phyloP scores from a whole-genome alignment of 805 yeast genomes.

The Saccharomyces eubayanus region DNA sequence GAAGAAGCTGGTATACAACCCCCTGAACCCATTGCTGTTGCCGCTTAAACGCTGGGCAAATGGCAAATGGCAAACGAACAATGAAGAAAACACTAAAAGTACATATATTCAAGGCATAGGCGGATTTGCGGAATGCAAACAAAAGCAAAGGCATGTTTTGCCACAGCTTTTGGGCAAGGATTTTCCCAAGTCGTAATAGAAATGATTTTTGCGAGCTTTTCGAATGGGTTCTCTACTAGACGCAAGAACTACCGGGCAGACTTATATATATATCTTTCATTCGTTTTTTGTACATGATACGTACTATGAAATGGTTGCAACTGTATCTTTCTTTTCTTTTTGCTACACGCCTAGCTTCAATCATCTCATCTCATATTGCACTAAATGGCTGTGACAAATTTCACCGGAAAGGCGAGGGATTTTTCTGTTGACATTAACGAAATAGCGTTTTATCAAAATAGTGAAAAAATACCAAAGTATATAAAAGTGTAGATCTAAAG shows the following conservation, averaged over 20 bases:
- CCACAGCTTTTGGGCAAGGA: not conserved
- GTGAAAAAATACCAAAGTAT: not conserved
- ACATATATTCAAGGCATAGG: not conserved
- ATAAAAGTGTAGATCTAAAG: not conserved
- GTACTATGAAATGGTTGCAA: not conserved
- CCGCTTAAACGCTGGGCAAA: slow-evolving; percentile 3
- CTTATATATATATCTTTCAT: not conserved
- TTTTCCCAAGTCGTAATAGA: not conserved
- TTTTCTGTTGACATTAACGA: not conserved
- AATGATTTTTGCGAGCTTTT: not conserved
- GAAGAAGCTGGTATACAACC: slow-evolving; percentile 30
- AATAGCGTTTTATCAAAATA: not conserved
- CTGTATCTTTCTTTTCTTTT: not conserved
- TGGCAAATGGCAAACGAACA: not conserved
- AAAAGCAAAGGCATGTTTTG: not conserved
- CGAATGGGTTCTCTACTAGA: not conserved
- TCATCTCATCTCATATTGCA: not conserved
- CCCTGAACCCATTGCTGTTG: slow-evolving; percentile 24
- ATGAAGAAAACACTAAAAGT: not conserved
- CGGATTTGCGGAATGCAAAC: not conserved
- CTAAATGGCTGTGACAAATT: not conserved
- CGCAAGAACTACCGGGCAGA: not conserved
- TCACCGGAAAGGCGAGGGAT: not conserved
- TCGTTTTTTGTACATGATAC: not conserved
- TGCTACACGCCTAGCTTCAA: not conserved